A percentile compares a stretch with the other conserved stretches of the same genome.
These are phyloP conservation scores for Manihot esculenta DNA, from an alignment of 441 rosid genomes.

Conservation along the genomic window DNA sequence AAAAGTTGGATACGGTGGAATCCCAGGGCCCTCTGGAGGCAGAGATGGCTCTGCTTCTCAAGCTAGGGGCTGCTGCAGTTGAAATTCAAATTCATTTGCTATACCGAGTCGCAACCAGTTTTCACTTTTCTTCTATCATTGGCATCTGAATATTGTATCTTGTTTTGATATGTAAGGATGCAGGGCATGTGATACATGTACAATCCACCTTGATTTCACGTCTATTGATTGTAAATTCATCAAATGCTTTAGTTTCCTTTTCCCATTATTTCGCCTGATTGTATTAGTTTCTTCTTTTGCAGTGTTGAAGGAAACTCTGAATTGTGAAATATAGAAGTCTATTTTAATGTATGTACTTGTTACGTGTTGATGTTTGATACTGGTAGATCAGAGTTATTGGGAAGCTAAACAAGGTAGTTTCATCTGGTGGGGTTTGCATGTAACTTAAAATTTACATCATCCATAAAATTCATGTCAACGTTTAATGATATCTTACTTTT, in stretches of 20 bases:
- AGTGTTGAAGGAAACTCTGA: background rate
- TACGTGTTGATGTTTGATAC: background rate
- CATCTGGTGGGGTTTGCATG: background rate
- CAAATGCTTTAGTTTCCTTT: constrained; percentile 13
- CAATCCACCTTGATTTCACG: constrained; percentile 17
- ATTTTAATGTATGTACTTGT: background rate
- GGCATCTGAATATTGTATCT: constrained; percentile 16
- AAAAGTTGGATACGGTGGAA: constrained; percentile 94
- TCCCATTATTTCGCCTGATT: background rate
- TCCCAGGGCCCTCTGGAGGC: constrained; percentile 93
- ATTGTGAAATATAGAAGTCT: constrained; percentile 9
- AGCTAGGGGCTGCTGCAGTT: constrained; percentile 89
- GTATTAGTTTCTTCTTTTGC: background rate
- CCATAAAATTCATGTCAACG: no score
- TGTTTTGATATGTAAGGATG: constrained; percentile 2
- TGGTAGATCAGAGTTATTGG: background rate
- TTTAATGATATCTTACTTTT: no score
- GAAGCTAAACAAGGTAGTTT: background rate
- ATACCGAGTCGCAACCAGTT: constrained; percentile 1
- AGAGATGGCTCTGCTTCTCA: constrained; percentile 79
- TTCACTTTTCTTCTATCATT: constrained; percentile 1
- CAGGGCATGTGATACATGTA: constrained; percentile 23
- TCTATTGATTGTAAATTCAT: constrained; percentile 37
- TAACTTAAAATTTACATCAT: no score
- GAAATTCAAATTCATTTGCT: constrained; percentile 23